Conservation (phyloP, 345 rosid genomes). For the Hypericum androsaemum region DNA sequence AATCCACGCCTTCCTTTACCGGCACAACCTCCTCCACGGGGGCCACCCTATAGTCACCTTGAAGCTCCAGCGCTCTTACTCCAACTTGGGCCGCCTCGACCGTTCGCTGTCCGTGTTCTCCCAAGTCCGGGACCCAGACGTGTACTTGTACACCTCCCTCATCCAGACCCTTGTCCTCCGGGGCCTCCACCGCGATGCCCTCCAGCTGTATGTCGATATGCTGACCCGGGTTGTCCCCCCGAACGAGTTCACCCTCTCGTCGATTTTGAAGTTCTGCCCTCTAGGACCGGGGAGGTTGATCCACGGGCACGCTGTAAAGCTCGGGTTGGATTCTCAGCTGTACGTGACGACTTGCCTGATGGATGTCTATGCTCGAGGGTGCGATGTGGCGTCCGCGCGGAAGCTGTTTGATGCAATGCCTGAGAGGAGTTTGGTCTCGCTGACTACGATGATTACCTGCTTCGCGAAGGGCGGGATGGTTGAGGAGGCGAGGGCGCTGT, state of each 20-base stretch:
- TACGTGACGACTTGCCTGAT: constrained; percentile 67
- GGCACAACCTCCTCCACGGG: constrained; percentile 46
- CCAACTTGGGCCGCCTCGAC: constrained; percentile 41
- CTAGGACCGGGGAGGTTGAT: constrained; percentile 27
- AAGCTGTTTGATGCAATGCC: constrained; percentile 59
- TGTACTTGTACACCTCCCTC: constrained; percentile 52
- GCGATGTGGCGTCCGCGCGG: constrained; percentile 44
- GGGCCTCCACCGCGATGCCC: constrained; percentile 33
- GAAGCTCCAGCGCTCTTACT: constrained; percentile 80
- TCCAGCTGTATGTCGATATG: constrained; percentile 40
- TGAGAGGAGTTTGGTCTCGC: constrained; percentile 46
- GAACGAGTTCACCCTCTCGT: constrained; percentile 67
- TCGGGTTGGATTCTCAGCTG: constrained; percentile 46
- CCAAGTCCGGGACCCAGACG: constrained; percentile 34
- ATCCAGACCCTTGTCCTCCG: constrained; percentile 40
- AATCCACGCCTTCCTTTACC: constrained; percentile 69
- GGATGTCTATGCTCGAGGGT: constrained; percentile 50
- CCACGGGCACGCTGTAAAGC: constrained; percentile 50
- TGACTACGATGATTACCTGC: constrained; percentile 75
- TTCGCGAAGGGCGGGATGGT: constrained; percentile 45
- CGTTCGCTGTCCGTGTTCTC: constrained; percentile 45
- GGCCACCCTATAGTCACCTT: constrained; percentile 45
- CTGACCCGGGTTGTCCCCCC: constrained; percentile 35
- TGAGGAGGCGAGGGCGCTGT: constrained; percentile 32
- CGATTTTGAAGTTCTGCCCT: constrained; percentile 53